Conservation (phyloP, 2,329 filamentous ascomycete genomes). For the Diaporthe longicolla region DNA sequence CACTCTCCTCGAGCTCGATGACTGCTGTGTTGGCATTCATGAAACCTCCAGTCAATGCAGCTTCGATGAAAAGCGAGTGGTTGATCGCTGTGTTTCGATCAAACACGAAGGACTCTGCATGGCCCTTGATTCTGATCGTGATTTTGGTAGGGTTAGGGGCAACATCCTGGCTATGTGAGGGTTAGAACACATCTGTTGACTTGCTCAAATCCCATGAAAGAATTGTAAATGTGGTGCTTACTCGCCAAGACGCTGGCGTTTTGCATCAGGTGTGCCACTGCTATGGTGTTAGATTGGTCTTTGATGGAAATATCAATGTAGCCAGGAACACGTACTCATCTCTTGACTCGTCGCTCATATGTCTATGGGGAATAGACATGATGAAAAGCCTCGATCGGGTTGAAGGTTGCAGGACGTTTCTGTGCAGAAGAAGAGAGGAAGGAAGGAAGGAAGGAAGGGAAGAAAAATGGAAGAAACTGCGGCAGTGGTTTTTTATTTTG, state of each 20-base stretch:
- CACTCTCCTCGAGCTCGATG: not conserved
- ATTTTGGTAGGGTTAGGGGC: not conserved
- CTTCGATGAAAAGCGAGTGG: not conserved
- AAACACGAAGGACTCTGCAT: not conserved
- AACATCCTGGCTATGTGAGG: not conserved
- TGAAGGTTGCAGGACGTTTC: not conserved
- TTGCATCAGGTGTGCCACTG: not conserved
- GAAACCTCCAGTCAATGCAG: not conserved
- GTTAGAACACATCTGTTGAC: not conserved
- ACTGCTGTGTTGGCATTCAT: not conserved
- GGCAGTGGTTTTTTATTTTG: not conserved
- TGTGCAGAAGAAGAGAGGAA: not conserved
- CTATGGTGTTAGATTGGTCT: no score
- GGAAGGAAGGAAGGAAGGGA: not conserved
- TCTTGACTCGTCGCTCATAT: not conserved
- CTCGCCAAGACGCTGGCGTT: not conserved
- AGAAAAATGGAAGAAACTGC: not conserved
- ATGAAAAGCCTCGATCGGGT: not conserved
- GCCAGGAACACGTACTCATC: not conserved
- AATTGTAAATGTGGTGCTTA: not conserved
- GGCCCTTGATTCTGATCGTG: not conserved
- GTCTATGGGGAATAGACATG: not conserved
- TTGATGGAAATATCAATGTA: no score
- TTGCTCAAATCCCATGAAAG: no score
- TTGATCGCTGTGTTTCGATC: not conserved